These are phyloP conservation scores for Blastocystis sp. DNA, from an alignment of 352 stramenopile genomes.

Conservation along the genomic window DNA sequence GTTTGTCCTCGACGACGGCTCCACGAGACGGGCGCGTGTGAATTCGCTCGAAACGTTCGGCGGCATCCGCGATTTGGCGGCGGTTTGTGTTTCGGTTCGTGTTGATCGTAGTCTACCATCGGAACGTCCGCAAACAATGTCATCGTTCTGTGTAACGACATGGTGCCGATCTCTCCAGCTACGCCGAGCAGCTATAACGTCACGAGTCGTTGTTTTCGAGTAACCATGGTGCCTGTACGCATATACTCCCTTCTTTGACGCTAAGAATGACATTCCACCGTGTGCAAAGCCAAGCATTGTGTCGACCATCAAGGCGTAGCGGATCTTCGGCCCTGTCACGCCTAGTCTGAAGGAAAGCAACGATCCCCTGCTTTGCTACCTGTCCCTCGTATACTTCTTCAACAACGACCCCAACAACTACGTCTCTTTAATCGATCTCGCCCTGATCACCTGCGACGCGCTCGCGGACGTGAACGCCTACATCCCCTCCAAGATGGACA, in stretches of 20 bases:
- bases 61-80: conserved; percentile 13
- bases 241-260: not conserved
- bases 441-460: conserved; percentile 1
- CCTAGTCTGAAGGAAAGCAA: not conserved
- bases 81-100: not conserved
- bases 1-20: conserved; percentile 52
- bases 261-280: conserved; percentile 4
- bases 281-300: not conserved
- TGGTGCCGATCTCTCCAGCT: conserved; percentile 22
- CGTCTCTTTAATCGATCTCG: conserved; percentile 25
- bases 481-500: conserved; percentile 7
- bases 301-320: conserved; percentile 13
- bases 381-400: conserved; percentile 35
- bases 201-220: conserved; percentile 7
- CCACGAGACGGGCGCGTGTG: conserved; percentile 29
- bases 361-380: conserved; percentile 36
- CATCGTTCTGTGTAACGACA: conserved; percentile 29
- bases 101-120: conserved; percentile 39
- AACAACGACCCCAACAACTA: conserved; percentile 4
- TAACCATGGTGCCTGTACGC: conserved; percentile 15
- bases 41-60: conserved; percentile 42
- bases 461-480: conserved; percentile 22
- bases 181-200: conserved; percentile 21
- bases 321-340: not conserved
- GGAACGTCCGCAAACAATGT: not conserved